Evolutionary conservation across 2,329 filamentous ascomycete genomes (phyloP), one percentile per base, ranked within the genome.

Genomic region (Aspergillus pseudoterreus): DNA sequence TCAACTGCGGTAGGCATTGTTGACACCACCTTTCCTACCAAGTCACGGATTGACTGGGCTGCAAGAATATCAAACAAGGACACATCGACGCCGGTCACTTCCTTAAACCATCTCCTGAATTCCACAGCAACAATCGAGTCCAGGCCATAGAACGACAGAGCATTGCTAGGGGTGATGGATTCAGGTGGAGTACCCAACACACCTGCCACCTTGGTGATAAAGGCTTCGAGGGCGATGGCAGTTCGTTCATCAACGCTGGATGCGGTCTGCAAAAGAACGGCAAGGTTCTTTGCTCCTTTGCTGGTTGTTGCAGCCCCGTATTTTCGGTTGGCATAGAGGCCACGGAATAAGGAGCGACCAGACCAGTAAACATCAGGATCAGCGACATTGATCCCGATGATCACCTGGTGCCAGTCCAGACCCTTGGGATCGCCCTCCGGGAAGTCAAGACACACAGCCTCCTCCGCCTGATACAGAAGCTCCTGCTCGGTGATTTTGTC

Each of bases 61-160:
- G 35, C 35, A 17, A 43, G 39, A 14, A 44, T 21, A 17, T 24
- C 42, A 11, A 53, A 17, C 30, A 61, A 62, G 2, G 58, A 50
- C 6, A 64, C 47, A 47, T 64, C 59, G 21, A 60, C 50, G 9
- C 48, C 43, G 12, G 61, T 56, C 2, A 27, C 30, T 19, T 54
- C 42, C 38, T 57, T 62, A 9, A 64, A 45, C 51, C 53, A 63
- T 6, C 45, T 56, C 4, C 63, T 51, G 14, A 65, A 56, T 50
- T 65, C 63, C 3, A 60, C 55, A 9, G 57, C 61, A 24, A 65
- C 51, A 61, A 65, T 63, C 36, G 54, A 59, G 45, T 65, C 63
- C 49, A 65, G 38, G 9, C 60, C 63, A 15, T 54, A 60, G 2
- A 44, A 43, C 1, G 54, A 48, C 2, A 63, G 38, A 3, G 44